Evolutionary conservation across 2,329 filamentous ascomycete species (phyloP).

Genomic region (Endoconidiophora laricicola): DNA sequence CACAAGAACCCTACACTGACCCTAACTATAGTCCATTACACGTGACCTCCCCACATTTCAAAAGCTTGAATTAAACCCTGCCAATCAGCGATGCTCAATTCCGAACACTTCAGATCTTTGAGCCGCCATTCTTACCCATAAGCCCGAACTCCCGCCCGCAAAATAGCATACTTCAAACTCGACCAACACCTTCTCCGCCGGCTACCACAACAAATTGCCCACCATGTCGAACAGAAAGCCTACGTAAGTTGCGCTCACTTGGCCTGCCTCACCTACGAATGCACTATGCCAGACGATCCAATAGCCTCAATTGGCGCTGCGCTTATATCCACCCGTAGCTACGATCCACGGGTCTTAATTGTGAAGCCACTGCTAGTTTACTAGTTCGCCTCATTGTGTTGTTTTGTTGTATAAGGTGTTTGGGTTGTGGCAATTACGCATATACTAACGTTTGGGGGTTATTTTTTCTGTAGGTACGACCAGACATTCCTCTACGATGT

Average conservation of each 20-base stretch:
- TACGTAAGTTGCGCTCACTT: slow-evolving; percentile 21
- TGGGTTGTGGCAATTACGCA: too few relatives aligned
- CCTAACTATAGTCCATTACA: background rate
- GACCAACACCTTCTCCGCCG: slow-evolving; percentile 1
- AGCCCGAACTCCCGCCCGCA: background rate
- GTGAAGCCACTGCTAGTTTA: too few relatives aligned
- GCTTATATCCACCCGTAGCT: background rate
- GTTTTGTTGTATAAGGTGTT: too few relatives aligned
- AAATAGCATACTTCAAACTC: background rate
- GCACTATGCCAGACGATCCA: background rate
- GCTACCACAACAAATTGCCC: slow-evolving; percentile 13
- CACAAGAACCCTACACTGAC: background rate
- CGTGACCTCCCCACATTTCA: background rate
- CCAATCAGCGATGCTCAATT: slow-evolving; percentile 8
- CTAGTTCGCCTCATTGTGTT: too few relatives aligned
- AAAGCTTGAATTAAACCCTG: background rate
- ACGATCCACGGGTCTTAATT: slow-evolving; percentile 14
- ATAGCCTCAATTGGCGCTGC: background rate
- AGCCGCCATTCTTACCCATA: background rate
- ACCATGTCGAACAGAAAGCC: slow-evolving; percentile 28
- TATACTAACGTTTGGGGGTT: too few relatives aligned
- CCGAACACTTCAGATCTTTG: background rate
- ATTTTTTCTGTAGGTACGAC: slow-evolving; percentile 30
- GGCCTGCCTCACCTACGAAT: background rate
- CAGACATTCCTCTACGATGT: slow-evolving; percentile 88